phyloP scores from a whole-genome alignment of 352 stramenopile species.

The Pythium rhizo-oryzae region DNA sequence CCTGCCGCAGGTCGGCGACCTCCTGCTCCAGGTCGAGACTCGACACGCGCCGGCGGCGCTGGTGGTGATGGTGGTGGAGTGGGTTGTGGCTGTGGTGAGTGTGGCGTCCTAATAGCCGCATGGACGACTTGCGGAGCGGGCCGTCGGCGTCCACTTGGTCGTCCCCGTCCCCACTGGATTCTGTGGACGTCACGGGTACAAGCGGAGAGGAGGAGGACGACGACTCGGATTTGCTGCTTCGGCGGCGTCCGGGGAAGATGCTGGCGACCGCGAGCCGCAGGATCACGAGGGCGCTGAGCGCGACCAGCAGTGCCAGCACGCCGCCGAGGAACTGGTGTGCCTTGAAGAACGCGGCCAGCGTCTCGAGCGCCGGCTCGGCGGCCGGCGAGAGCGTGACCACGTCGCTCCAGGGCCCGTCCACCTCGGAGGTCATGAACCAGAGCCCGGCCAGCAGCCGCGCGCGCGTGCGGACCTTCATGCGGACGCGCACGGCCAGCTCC shows the following conservation, averaged over 20 bases:
- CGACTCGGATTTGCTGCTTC: neutral
- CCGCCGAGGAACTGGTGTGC: slow-evolving; percentile 53
- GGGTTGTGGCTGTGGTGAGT: neutral
- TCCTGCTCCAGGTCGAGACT: slow-evolving; percentile 50
- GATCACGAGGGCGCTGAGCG: slow-evolving; percentile 45
- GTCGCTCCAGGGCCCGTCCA: slow-evolving; percentile 59
- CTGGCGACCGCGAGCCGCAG: slow-evolving; percentile 41
- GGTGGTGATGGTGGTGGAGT: neutral
- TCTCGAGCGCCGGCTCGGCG: slow-evolving; percentile 51
- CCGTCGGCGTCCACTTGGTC: neutral
- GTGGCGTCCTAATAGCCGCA: neutral
- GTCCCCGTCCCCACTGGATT: neutral
- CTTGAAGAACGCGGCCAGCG: slow-evolving; percentile 49
- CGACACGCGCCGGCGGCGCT: neutral
- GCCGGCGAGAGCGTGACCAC: slow-evolving; percentile 46
- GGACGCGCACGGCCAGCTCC: slow-evolving; percentile 57
- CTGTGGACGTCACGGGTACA: neutral
- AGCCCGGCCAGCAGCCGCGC: slow-evolving; percentile 41
- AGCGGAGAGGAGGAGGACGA: neutral
- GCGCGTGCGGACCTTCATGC: slow-evolving; percentile 49
- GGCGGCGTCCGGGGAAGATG: slow-evolving; percentile 22
- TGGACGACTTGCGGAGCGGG: no score
- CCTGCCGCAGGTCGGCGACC: slow-evolving; percentile 65
- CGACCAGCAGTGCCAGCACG: slow-evolving; percentile 54
- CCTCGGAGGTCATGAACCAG: slow-evolving; percentile 47